Percentiles rank a stretch among this genome's conserved stretches.
Evolutionary conservation across 225 moss, liverwort and hornwort species (phyloP).

Genomic region (Antitrichia curtipendula): DNA sequence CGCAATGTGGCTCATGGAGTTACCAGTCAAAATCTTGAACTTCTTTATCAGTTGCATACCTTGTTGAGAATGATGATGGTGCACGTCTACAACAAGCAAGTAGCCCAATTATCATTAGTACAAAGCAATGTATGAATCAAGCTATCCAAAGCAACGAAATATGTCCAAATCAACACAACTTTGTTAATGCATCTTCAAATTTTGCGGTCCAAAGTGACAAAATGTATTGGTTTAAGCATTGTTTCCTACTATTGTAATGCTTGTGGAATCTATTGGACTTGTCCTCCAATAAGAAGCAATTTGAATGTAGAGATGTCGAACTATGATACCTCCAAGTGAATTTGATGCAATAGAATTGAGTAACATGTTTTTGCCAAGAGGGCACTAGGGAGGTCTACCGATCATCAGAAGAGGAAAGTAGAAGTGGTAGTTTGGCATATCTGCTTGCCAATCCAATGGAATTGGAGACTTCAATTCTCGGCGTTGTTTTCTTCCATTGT

Average conservation of each 20-base stretch:
- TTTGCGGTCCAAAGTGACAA: neutral
- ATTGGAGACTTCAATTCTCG: neutral
- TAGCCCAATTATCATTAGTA: neutral
- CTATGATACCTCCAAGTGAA: neutral
- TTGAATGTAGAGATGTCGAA: neutral
- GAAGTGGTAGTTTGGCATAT: neutral
- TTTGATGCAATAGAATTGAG: neutral
- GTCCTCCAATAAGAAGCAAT: neutral
- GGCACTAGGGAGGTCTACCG: neutral
- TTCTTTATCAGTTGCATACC: constrained; percentile 14
- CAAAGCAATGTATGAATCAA: neutral
- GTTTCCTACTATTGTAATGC: too few species aligned
- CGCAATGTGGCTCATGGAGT: constrained; percentile 4
- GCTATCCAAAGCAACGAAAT: neutral
- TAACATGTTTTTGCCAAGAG: neutral
- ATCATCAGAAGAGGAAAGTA: too few species aligned
- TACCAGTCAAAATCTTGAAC: constrained; percentile 7
- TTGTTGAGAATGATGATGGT: neutral
- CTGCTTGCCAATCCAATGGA: too few species aligned
- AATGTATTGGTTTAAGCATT: neutral
- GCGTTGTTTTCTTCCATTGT: neutral
- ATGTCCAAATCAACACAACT: neutral
- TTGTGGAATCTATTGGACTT: neutral
- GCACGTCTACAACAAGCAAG: neutral
- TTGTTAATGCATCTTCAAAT: neutral